phyloP scores from a whole-genome alignment of 108 stramenopile genomes.

The Aureococcus anophagefferens region DNA sequence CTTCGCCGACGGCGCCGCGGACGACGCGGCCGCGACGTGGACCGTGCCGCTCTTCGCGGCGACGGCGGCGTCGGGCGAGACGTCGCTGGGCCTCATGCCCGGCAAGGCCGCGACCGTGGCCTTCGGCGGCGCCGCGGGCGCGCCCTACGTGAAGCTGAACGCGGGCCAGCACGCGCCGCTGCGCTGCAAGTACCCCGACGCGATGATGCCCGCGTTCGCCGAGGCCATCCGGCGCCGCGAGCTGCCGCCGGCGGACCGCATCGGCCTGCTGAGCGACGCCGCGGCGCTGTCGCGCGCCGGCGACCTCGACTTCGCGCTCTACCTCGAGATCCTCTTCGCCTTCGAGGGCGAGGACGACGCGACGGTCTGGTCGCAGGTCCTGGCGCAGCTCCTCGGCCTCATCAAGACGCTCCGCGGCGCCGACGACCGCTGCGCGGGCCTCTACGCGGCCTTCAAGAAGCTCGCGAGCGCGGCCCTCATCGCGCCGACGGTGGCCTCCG shows the following conservation, averaged over 20 bases:
- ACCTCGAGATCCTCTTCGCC: slow-evolving; percentile 63
- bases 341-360: slow-evolving; percentile 72
- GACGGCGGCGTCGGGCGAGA: slow-evolving; percentile 55
- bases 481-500: slow-evolving; percentile 40
- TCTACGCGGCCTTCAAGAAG: slow-evolving; percentile 44
- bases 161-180: slow-evolving; percentile 86
- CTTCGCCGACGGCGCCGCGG: slow-evolving; percentile 7
- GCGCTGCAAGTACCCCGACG: slow-evolving; percentile 66
- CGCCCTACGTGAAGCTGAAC: slow-evolving; percentile 86
- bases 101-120: slow-evolving; percentile 50
- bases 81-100: slow-evolving; percentile 62
- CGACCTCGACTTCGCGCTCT: slow-evolving; percentile 56
- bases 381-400: slow-evolving; percentile 55
- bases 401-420: background rate
- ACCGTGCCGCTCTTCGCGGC: slow-evolving; percentile 78
- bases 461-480: slow-evolving; percentile 63
- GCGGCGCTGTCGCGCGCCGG: slow-evolving; percentile 86
- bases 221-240: slow-evolving; percentile 51
- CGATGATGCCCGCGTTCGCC: slow-evolving; percentile 59
- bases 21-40: slow-evolving; percentile 40
- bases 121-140: slow-evolving; percentile 22
- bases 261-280: slow-evolving; percentile 70
- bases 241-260: slow-evolving; percentile 68
- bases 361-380: slow-evolving; percentile 73
- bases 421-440: slow-evolving; percentile 14